Conservation (phyloP, 305 asterid genomes). For the Caryopteris hybrid region DNA sequence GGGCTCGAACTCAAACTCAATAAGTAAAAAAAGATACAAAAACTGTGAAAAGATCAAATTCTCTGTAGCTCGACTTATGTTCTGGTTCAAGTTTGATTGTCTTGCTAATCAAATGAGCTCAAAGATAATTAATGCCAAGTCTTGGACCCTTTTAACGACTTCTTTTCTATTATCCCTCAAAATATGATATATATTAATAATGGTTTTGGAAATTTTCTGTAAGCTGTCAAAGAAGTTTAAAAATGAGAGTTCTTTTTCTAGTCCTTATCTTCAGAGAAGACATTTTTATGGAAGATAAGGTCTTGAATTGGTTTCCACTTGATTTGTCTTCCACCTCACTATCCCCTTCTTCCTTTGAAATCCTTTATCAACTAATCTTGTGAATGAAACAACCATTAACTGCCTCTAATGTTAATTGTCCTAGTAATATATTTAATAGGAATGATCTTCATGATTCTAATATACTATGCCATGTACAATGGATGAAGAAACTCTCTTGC, state of each 20-base stretch:
- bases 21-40: background rate
- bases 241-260: background rate
- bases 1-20: background rate
- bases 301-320: background rate
- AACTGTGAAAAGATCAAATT: background rate
- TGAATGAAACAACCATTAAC: background rate
- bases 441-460: background rate
- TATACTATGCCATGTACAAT: background rate
- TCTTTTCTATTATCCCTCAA: background rate
- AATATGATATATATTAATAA: background rate
- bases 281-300: background rate
- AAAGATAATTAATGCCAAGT: background rate
- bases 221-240: background rate
- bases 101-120: background rate
- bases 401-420: background rate
- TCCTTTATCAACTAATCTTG: background rate
- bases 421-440: background rate
- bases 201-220: background rate
- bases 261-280: background rate
- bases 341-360: background rate
- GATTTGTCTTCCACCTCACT: background rate
- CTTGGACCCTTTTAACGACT: background rate
- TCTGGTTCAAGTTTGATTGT: background rate
- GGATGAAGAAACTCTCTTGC: background rate
- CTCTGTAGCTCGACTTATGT: background rate